Evolutionary conservation across 139 green algal species (phyloP), one percentile per base, ranked within the genome.

Genomic region (Chlorella sp.): DNA sequence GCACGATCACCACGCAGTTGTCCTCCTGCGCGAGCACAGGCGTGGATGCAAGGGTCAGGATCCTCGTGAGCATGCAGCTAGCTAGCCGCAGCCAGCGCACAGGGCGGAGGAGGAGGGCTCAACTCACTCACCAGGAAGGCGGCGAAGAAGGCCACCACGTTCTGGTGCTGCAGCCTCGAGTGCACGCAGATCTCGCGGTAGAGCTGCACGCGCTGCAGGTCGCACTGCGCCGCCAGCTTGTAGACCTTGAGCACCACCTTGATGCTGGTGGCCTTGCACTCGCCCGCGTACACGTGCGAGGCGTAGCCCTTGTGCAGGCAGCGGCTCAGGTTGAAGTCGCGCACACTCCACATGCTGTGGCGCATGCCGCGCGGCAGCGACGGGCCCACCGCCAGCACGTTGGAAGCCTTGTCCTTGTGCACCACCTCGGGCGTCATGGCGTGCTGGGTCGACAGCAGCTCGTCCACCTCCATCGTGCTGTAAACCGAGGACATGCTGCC

Each of bases 1-100:
- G 76, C n/a, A 88, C 82, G 71, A 88, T 76, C 22, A 88, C 62
- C n/a, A 88, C 82, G 3, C 74, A 74, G 55, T 85, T 73, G 35
- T 74, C 64, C 71, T 88, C 76, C 79, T 87, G 82, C 60, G 42
- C n/a, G n/a, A n/a, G n/a, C n/a, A n/a, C n/a, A n/a, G n/a, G n/a
- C n/a, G n/a, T n/a, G n/a, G n/a, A n/a, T n/a, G n/a, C n/a, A n/a
- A n/a, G n/a, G n/a, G n/a, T n/a, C n/a, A n/a, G n/a, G n/a, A n/a
- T n/a, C n/a, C n/a, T n/a, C n/a, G n/a, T n/a, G n/a, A n/a, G n/a
- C n/a, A n/a, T n/a, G n/a, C n/a, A n/a, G n/a, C n/a, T n/a, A n/a
- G n/a, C n/a, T n/a, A n/a, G n/a, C n/a, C n/a, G n/a, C n/a, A n/a
- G n/a, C n/a, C n/a, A n/a, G n/a, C n/a, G n/a, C n/a, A n/a, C n/a